Base-by-base conservation (phyloP, 2,329 filamentous ascomycete species). In the Pseudocercospora eumusae region DNA sequence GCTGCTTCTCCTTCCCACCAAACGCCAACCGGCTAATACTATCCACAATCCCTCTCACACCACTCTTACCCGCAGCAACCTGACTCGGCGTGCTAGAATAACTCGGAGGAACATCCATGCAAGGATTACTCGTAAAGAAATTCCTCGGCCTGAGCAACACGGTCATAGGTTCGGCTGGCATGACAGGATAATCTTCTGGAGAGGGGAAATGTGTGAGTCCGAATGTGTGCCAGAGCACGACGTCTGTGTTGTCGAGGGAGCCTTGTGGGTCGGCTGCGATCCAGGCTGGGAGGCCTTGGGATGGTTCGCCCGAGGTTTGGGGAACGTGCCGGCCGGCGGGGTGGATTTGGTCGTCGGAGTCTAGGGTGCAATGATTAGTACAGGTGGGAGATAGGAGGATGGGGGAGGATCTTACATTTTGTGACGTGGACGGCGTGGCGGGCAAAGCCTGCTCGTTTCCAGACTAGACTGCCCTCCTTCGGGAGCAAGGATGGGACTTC, bases 151-250 rank as follows among this genome's bases (percentile, higher is more conserved):
- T 23, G 44, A 60, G 21, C 28, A 62, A 40, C 27, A 96, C 79
- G 1, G 86, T 91, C 84, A 96, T 93, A 0, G 91, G 90, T 80
- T 81, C 73, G 15, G 72, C 72, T 4, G 71, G 70, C 92, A 96
- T 96, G 69, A 96, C 83, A 28, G 93, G 93, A 80, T 91, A 96
- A 76, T 96, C 93, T 74, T 97, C 93, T 0, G 92, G 92, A 0
- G 90, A 81, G 0, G 93, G 92, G 80, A 96, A 93, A 75, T 96
- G 93, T 0, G 89, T 93, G 36, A 96, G 82, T 36, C 93, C 93
- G 71, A 96, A 97, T 0, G 92, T 96, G 78, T 96, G 92, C 92
- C 92, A 97, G 15, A 96, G 84, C 1, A 97, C 92, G 28, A 96
- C 79, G 74, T 97, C 91, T 0, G 87, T 90, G 80, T 96, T 89